Evolutionary conservation across 768 basidiomycete species (phyloP).

Genomic region (Pulveroboletus sp.): DNA sequence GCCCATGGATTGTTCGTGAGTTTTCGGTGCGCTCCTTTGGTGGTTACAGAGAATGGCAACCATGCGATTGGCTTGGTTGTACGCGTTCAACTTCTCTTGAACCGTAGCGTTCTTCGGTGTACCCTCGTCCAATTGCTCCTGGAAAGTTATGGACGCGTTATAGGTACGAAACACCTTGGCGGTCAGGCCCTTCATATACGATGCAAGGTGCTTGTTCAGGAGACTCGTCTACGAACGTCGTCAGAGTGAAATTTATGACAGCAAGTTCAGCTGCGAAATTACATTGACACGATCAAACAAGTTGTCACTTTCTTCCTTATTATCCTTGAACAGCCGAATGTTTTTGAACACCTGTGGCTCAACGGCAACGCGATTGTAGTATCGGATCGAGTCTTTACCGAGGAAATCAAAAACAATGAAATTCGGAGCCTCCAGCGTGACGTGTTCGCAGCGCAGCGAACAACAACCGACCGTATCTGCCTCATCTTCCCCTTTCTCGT

Average conservation of each 20-base stretch:
- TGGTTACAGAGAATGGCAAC: slow-evolving; percentile 99
- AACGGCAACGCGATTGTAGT: slow-evolving; percentile 88
- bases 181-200: slow-evolving; percentile 96
- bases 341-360: slow-evolving; percentile 97
- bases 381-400: slow-evolving; percentile 98
- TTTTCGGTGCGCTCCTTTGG: slow-evolving; percentile 92
- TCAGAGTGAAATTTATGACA: slow-evolving; percentile 16
- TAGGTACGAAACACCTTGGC: slow-evolving; percentile 99
- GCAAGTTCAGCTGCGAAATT: slow-evolving; percentile 4
- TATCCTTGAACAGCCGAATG: slow-evolving; percentile 93
- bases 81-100: slow-evolving; percentile 96
- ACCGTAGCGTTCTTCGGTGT: slow-evolving; percentile 67
- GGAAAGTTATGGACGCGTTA: slow-evolving; percentile 96
- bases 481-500: slow-evolving; percentile 99
- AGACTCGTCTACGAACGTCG: slow-evolving; percentile 57
- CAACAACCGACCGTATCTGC: slow-evolving; percentile 99
- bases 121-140: slow-evolving; percentile 79
- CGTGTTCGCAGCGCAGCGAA: slow-evolving; percentile 94
- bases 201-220: slow-evolving; percentile 89
- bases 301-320: slow-evolving; percentile 83
- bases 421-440: slow-evolving; percentile 87
- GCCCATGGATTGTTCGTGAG: slow-evolving; percentile 90
- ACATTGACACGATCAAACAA: slow-evolving; percentile 96
- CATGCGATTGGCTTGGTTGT: slow-evolving; percentile 95
- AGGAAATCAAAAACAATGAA: slow-evolving; percentile 94